Base-by-base conservation (phyloP, 2,329 filamentous ascomycete genomes). In the Sclerotinia glacialis region DNA sequence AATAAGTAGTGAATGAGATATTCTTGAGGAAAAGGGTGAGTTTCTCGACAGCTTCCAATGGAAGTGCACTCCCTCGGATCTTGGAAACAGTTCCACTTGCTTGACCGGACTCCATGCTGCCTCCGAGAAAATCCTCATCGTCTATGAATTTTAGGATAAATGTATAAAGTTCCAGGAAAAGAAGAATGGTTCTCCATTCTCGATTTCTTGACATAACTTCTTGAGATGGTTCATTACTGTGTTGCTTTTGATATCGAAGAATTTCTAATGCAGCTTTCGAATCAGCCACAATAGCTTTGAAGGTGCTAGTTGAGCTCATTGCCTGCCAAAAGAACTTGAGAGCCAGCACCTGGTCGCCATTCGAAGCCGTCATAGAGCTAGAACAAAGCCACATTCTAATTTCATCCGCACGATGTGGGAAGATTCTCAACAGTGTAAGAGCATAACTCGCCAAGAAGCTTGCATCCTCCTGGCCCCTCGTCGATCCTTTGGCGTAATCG, bases 341-440 rank as follows among this genome's bases (percentile, higher is more conserved):
- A 0, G 90, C 87, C 0, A 91, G 89, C 11, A 88, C 75, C 68
- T 75, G 79, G 68, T 67, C 70, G 73, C 74, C 73, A 37, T 76
- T 68, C 11, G 69, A 66, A n/a, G 67, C 70, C 26, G 64, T 72
- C 67, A 79, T 69, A 70, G 75, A 75, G 0, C 92, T 91, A 50
- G 95, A 83, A 74, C 95, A 98, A 0, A 98, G 81, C 80, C 92
- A 94, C 92, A 98, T 96, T 28, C 93, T 89, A 68, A 97, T 96
- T 67, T 97, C 93, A 74, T 97, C 93, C 4, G 88, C 89, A 67
- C 87, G 85, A 8, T 83, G 81, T 11, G 94, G 93, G 71, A 98
- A 98, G 72, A 93, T 93, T 67, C 91, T 86, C 5, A 98, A 81
- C 3, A 99, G 80, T 0, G 91, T 93, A 49, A 98, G 81, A 3